Percentiles rank a stretch among this genome's conserved stretches.
These are phyloP conservation scores for Paratinospora sagittata DNA, from an alignment of 164 flowering plant species.

Conservation along the genomic window DNA sequence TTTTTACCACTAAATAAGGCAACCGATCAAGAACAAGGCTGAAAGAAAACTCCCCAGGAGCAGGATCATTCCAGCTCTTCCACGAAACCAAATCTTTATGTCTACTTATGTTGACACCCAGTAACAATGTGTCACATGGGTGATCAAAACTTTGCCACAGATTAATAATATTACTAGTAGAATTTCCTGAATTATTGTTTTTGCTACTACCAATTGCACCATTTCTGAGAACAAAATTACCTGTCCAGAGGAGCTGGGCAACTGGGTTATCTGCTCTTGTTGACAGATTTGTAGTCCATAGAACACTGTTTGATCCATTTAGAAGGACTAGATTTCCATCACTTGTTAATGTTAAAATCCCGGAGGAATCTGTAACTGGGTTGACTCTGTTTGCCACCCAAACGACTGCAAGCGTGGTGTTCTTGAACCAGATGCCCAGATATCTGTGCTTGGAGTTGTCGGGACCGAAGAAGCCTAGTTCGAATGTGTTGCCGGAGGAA, in stretches of 20 bases:
- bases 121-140: conserved; percentile 18
- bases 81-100: conserved; percentile 22
- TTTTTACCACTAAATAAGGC: conserved; percentile 14
- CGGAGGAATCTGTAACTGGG: conserved; percentile 36
- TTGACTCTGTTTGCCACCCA: conserved; percentile 63
- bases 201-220: background rate
- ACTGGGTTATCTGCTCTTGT: background rate
- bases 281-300: background rate
- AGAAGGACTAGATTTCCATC: background rate
- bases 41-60: conserved; percentile 18
- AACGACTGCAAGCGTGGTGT: conserved; percentile 22
- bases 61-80: conserved; percentile 30
- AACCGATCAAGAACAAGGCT: conserved; percentile 16
- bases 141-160: conserved; percentile 32
- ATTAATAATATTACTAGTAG: conserved; percentile 2
- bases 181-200: background rate
- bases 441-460: conserved; percentile 11
- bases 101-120: conserved; percentile 15
- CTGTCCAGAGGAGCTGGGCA: background rate
- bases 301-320: background rate
- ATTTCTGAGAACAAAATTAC: conserved; percentile 18
- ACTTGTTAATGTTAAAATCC: background rate
- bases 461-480: conserved; percentile 22
- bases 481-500: conserved; percentile 8
- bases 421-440: conserved; percentile 23